Evolutionary conservation across 192 early-diverging fungal genomes (phyloP).

Genomic region (Linnemannia zychae): DNA sequence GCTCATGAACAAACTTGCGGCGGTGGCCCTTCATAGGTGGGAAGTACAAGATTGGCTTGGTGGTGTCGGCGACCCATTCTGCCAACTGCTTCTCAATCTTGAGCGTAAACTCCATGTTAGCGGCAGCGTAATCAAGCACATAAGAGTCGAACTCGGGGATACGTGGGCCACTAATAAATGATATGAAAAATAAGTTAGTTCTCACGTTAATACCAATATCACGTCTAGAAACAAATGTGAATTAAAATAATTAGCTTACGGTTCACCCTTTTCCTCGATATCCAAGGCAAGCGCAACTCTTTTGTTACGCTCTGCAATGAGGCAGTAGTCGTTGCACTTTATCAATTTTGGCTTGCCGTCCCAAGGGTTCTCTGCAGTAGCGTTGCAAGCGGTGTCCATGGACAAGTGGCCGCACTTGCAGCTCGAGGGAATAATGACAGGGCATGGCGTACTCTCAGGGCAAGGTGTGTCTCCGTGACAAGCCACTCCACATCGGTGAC

Average conservation of each 20-base stretch:
- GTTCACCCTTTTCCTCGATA: slow-evolving; percentile 57
- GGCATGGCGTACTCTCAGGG: slow-evolving; percentile 82
- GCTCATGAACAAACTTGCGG: slow-evolving; percentile 80
- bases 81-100: slow-evolving; percentile 75
- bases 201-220: too few species aligned
- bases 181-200: background rate
- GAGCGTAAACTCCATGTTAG: slow-evolving; percentile 74
- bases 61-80: slow-evolving; percentile 74
- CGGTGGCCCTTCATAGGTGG: slow-evolving; percentile 73
- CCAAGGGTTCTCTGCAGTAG: slow-evolving; percentile 62
- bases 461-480: slow-evolving; percentile 88
- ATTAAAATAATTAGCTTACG: slow-evolving; percentile 22
- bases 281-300: slow-evolving; percentile 85
- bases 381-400: slow-evolving; percentile 75
- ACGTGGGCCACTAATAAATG: slow-evolving; percentile 18
- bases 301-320: slow-evolving; percentile 82
- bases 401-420: slow-evolving; percentile 86
- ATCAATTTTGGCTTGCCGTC: slow-evolving; percentile 61
- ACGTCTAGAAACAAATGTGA: background rate
- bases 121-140: slow-evolving; percentile 76
- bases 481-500: slow-evolving; percentile 78
- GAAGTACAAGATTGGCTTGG: slow-evolving; percentile 70
- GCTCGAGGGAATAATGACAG: slow-evolving; percentile 63
- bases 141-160: slow-evolving; percentile 68
- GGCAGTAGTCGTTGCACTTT: slow-evolving; percentile 87